Evolutionary conservation across 768 basidiomycete genomes (phyloP).

Genomic region (Termitomyces bulborhizus): DNA sequence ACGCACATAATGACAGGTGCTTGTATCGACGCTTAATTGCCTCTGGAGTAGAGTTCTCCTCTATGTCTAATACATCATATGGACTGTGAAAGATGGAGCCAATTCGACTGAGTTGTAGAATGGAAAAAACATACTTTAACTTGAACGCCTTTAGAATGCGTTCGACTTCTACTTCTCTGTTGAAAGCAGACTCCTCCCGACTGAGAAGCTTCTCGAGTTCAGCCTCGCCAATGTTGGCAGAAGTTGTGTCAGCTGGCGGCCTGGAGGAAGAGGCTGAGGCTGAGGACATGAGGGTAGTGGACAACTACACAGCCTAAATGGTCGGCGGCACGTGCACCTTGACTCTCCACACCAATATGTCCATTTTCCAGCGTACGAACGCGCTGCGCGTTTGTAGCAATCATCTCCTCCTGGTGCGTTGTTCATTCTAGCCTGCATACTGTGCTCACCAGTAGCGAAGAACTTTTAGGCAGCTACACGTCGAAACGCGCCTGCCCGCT

Average conservation of each 20-base stretch:
- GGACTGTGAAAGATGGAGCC: constrained; percentile 46
- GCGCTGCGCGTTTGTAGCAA: neutral
- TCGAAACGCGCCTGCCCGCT: neutral
- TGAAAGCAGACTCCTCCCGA: constrained; percentile 78
- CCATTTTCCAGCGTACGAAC: constrained; percentile 7
- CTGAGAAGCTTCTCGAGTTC: constrained; percentile 80
- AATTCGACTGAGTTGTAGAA: constrained; percentile 1
- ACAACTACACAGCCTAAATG: neutral
- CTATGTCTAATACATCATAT: constrained; percentile 89
- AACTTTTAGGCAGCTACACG: constrained; percentile 8
- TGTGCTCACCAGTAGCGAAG: constrained; percentile 6
- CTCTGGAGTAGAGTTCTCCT: constrained; percentile 60
- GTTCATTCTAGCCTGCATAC: neutral
- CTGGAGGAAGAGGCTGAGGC: constrained; percentile 21
- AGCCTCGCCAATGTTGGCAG: constrained; percentile 26
- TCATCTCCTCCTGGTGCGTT: constrained; percentile 4
- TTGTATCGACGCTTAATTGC: constrained; percentile 89
- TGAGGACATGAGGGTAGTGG: constrained; percentile 12
- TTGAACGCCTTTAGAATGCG: constrained; percentile 94
- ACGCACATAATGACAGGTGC: constrained; percentile 78
- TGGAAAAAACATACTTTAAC: constrained; percentile 63
- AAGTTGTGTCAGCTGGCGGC: constrained; percentile 4
- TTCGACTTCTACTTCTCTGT: constrained; percentile 84
- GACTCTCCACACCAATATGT: neutral
- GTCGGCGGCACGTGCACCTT: constrained; percentile 8